A percentile compares a stretch with the other conserved stretches of the same genome.
Evolutionary conservation across 345 rosid species (phyloP).

Genomic region (Ailanthus altissimus): DNA sequence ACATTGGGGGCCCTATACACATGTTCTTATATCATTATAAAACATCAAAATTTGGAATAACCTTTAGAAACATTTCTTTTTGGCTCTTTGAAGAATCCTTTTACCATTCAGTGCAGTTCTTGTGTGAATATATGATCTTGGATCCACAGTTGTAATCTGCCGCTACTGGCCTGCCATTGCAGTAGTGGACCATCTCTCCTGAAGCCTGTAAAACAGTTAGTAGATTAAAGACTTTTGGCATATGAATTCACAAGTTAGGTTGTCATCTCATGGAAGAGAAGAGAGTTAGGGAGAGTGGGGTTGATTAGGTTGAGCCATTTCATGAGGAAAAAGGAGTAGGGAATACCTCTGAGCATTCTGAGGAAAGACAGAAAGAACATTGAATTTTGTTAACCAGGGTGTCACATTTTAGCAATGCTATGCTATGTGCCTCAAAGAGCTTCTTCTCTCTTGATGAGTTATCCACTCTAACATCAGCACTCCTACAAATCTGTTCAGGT

Average conservation of each 20-base stretch:
- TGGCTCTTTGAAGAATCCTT: constrained; percentile 14
- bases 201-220: constrained; percentile 52
- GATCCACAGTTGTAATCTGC: constrained; percentile 53
- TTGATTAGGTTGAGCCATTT: too few species aligned
- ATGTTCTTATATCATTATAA: neutral
- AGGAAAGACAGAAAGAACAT: constrained; percentile 84
- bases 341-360: constrained; percentile 69
- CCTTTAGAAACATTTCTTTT: neutral
- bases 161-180: constrained; percentile 63
- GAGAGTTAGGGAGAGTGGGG: neutral
- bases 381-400: constrained; percentile 21
- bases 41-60: neutral
- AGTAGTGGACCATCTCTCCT: constrained; percentile 82
- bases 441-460: constrained; percentile 31
- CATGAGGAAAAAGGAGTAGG: constrained; percentile 13
- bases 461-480: constrained; percentile 19
- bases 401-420: constrained; percentile 41
- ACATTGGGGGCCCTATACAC: constrained; percentile 94
- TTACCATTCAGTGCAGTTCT: constrained; percentile 91
- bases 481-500: constrained; percentile 22
- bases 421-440: constrained; percentile 24
- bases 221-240: constrained; percentile 14
- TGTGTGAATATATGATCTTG: constrained; percentile 71
- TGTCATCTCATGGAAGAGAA: neutral
- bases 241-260: neutral